Evolutionary conservation across 768 basidiomycete species (phyloP).

Genomic region (Auricularia sp.): DNA sequence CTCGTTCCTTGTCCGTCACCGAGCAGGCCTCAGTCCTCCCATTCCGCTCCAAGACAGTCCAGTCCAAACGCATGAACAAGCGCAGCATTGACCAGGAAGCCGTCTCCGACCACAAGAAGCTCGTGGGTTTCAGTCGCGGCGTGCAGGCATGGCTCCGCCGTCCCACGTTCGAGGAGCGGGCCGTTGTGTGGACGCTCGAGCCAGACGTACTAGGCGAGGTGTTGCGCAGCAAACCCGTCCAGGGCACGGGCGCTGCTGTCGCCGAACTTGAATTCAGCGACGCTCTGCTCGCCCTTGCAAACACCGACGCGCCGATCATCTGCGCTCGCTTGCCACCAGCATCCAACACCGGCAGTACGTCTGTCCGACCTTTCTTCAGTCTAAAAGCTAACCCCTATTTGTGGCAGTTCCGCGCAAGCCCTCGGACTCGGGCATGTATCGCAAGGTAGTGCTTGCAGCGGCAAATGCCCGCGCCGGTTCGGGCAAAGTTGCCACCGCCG

Average conservation of each 20-base stretch:
- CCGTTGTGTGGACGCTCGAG: slow-evolving; percentile 35
- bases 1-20: slow-evolving; percentile 25
- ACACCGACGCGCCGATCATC: background rate
- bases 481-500: slow-evolving; percentile 33
- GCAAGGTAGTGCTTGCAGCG: slow-evolving; percentile 3
- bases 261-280: slow-evolving; percentile 67
- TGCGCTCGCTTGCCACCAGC: background rate
- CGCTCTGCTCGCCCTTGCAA: slow-evolving; percentile 50
- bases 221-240: slow-evolving; percentile 27
- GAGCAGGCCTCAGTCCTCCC: slow-evolving; percentile 37
- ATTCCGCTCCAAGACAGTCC: slow-evolving; percentile 20
- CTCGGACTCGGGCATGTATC: slow-evolving; percentile 1
- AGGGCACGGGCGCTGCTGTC: slow-evolving; percentile 43
- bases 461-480: slow-evolving; percentile 39
- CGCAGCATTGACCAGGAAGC: slow-evolving; percentile 15
- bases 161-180: slow-evolving; percentile 68
- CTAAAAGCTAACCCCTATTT: background rate
- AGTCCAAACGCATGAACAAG: slow-evolving; percentile 7
- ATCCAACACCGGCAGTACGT: background rate
- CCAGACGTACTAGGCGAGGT: background rate
- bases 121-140: slow-evolving; percentile 36
- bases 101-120: slow-evolving; percentile 8
- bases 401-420: background rate
- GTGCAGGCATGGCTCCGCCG: slow-evolving; percentile 62
- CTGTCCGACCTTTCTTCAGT: background rate